phyloP scores from a whole-genome alignment of 2,329 filamentous ascomycete species.

The Arthrobotrys pseudoclavata region DNA sequence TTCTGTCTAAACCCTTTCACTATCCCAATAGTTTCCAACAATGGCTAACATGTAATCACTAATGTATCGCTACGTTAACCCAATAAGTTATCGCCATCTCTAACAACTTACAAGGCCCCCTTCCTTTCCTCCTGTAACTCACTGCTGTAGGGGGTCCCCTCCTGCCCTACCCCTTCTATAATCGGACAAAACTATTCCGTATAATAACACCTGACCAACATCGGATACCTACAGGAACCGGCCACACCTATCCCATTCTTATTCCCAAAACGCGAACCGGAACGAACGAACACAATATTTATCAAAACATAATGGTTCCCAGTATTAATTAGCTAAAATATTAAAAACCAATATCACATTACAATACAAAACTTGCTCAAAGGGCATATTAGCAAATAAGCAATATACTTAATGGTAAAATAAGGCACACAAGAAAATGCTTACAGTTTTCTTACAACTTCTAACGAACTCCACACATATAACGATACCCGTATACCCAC shows the following conservation, averaged over 20 bases:
- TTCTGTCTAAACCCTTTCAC: slow-evolving; percentile 14
- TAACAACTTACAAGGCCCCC: slow-evolving; percentile 13
- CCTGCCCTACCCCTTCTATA: not conserved
- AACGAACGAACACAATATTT: slow-evolving; percentile 4
- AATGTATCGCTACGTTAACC: slow-evolving; percentile 28
- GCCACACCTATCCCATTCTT: slow-evolving; percentile 11
- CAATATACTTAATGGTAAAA: slow-evolving; percentile 6
- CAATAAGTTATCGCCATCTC: slow-evolving; percentile 8
- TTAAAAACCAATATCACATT: slow-evolving; percentile 31
- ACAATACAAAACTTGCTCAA: slow-evolving; percentile 24
- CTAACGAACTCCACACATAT: slow-evolving; percentile 31
- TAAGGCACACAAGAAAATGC: slow-evolving; percentile 4
- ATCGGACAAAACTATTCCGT: slow-evolving; percentile 25
- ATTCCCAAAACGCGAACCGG: slow-evolving; percentile 15
- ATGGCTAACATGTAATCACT: slow-evolving; percentile 15
- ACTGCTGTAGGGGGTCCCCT: slow-evolving; percentile 12
- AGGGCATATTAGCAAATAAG: slow-evolving; percentile 2
- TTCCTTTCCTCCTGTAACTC: slow-evolving; percentile 2
- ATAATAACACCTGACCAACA: slow-evolving; percentile 24
- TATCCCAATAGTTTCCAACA: slow-evolving; percentile 20
- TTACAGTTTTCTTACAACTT: slow-evolving; percentile 26
- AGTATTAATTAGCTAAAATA: slow-evolving; percentile 31
- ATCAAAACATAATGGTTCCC: slow-evolving; percentile 8
- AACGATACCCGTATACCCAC: slow-evolving; percentile 18
- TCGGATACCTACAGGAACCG: slow-evolving; percentile 29